A percentile compares a stretch with the other conserved stretches of the same genome.
Evolutionary conservation across 1,284 basidiomycete genomes (phyloP).

Genomic region (Cerrena zonata): DNA sequence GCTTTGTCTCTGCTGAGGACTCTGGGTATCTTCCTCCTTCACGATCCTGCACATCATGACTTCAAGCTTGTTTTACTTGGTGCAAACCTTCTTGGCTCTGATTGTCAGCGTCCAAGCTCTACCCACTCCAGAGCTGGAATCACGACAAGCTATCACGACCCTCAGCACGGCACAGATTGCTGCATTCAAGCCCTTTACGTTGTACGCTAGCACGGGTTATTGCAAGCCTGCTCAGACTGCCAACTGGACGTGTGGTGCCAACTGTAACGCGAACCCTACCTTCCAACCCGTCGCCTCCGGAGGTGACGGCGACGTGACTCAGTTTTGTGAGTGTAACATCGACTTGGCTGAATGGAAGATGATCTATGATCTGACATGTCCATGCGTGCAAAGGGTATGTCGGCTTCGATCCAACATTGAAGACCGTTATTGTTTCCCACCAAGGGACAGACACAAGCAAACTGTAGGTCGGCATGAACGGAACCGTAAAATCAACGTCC

Average conservation of each 20-base stretch:
- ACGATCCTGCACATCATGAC: too few relatives aligned
- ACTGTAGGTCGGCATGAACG: constrained; percentile 32
- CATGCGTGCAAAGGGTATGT: constrained; percentile 34
- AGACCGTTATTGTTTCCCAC: constrained; percentile 46
- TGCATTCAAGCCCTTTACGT: constrained; percentile 36
- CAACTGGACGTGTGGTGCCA: constrained; percentile 33
- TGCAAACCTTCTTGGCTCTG: neutral
- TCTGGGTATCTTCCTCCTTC: too few relatives aligned
- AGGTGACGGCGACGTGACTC: constrained; percentile 47
- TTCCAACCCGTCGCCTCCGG: constrained; percentile 58
- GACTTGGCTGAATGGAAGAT: constrained; percentile 19
- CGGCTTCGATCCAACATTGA: constrained; percentile 39
- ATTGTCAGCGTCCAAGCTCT: neutral
- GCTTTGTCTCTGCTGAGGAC: too few relatives aligned
- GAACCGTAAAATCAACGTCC: neutral
- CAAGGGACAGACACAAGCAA: constrained; percentile 46
- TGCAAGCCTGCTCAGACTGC: constrained; percentile 28
- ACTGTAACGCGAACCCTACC: constrained; percentile 41
- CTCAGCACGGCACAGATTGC: constrained; percentile 29
- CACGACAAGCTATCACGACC: constrained; percentile 22
- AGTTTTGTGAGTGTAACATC: constrained; percentile 39
- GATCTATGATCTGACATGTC: constrained; percentile 3
- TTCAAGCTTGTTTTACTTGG: neutral
- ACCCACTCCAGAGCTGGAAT: constrained; percentile 5
- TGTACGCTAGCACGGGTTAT: constrained; percentile 33